Evolutionary conservation across 139 green algal species (phyloP).

Genomic region (Chlorella sp.): DNA sequence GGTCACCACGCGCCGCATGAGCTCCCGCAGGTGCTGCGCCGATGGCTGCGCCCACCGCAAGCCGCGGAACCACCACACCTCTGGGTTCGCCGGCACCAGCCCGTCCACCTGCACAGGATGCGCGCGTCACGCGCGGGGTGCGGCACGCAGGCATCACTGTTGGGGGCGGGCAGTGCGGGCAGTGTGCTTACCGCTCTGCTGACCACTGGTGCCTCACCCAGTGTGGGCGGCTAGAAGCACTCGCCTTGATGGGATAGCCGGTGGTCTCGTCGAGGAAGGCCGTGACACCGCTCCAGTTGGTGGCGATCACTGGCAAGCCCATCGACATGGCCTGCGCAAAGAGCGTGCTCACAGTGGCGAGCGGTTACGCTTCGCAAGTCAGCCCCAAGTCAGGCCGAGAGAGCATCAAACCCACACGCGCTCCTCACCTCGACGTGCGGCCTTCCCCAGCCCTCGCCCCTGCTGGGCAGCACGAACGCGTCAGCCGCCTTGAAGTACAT

Average conservation of each 20-base stretch:
- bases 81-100: not conserved
- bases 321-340: slow-evolving; percentile 50
- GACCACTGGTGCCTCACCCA: no score
- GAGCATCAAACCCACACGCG: no score
- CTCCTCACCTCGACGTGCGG: slow-evolving; percentile 19
- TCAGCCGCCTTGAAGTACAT: slow-evolving; percentile 36
- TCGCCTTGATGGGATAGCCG: slow-evolving; percentile 10
- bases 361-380: no score
- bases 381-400: no score
- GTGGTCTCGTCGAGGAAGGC: slow-evolving; percentile 45
- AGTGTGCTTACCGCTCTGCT: no score
- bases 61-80: not conserved
- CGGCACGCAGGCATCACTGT: no score
- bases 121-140: no score
- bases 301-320: slow-evolving; percentile 55
- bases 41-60: not conserved
- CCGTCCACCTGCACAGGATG: not conserved
- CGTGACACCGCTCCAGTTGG: slow-evolving; percentile 61
- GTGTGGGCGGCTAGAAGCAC: no score
- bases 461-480: slow-evolving; percentile 71
- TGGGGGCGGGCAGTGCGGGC: no score
- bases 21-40: not conserved
- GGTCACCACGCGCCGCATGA: not conserved
- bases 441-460: slow-evolving; percentile 70
- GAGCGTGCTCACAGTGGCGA: not conserved